Conservation (phyloP, 208 protist species). For the Trypanosoma mega region DNA sequence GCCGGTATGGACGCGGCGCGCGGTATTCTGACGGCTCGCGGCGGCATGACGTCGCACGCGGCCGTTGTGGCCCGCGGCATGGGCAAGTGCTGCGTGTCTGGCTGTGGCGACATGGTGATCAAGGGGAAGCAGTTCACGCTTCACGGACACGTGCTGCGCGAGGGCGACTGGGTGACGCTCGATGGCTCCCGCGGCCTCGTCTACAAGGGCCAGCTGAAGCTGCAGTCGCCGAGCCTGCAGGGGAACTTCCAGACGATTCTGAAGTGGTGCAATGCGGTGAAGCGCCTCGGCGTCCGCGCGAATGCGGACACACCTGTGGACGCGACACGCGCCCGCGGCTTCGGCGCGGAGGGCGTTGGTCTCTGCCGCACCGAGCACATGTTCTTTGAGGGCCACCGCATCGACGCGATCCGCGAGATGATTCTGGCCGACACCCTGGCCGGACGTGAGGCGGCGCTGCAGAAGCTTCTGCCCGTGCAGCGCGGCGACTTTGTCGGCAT, state of each 20-base stretch:
- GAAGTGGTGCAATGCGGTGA: slow-evolving; percentile 70
- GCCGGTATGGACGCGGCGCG: slow-evolving; percentile 87
- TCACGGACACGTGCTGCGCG: slow-evolving; percentile 50
- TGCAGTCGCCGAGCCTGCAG: slow-evolving; percentile 55
- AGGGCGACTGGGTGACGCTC: slow-evolving; percentile 92
- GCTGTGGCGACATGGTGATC: slow-evolving; percentile 76
- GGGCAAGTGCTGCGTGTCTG: slow-evolving; percentile 95
- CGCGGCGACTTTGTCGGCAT: slow-evolving; percentile 90
- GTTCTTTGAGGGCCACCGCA: slow-evolving; percentile 92
- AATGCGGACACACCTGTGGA: slow-evolving; percentile 93
- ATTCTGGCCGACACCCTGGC: slow-evolving; percentile 85
- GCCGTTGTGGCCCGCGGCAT: slow-evolving; percentile 95
- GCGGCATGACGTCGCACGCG: slow-evolving; percentile 96
- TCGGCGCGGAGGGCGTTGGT: slow-evolving; percentile 94
- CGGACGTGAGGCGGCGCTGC: slow-evolving; percentile 74
- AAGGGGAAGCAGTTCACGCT: slow-evolving; percentile 63
- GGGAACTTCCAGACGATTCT: slow-evolving; percentile 85
- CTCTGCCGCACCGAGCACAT: slow-evolving; percentile 96
- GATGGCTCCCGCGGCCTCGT: slow-evolving; percentile 89
- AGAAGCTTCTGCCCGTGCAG: slow-evolving; percentile 90
- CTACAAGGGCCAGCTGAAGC: slow-evolving; percentile 70
- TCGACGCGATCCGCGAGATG: slow-evolving; percentile 91
- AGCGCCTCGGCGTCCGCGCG: slow-evolving; percentile 81
- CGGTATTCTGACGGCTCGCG: slow-evolving; percentile 93
- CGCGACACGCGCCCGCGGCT: slow-evolving; percentile 62